Evolutionary conservation across 805 yeast species (phyloP), one percentile per base, ranked within the genome.

Genomic region (Nakazawaea ambrosiae): DNA sequence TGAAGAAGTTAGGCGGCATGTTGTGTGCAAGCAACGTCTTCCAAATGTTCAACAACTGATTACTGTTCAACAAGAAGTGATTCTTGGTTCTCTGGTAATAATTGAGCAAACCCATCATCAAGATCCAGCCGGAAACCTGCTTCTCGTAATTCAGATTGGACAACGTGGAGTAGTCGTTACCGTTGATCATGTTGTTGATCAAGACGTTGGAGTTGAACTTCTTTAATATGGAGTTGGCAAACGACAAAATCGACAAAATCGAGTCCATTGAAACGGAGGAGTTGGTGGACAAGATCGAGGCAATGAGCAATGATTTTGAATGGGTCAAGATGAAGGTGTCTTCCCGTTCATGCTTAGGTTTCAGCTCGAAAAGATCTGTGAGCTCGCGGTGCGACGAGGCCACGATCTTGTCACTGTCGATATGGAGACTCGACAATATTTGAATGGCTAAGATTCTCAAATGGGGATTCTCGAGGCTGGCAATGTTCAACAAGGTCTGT

Each of bases 1-100:
- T 46, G 24, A 63, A 64, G 35, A 63, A 53, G 23, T 58, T 54
- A 12, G 69, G 61, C 11, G 69, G 65, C 37, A 70, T 66, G 2
- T 73, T 61, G 32, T 73, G 73, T 1, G 75, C 68, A 27, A 78
- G 49, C 6, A 79, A 60, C 30, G 71, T 67, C 43, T 77, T 77
- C 89, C 89, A 83, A 40, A 81, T 61, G 8, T 65, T 54, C 32
- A 82, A 55, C 34, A 83, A 62, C 45, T 79, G 86, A 3, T 77
- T 67, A 11, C 70, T 58, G 45, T 79, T 80, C 39, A 75, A 62
- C 35, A 66, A 61, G 26, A 83, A 60, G 39, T 74, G 71, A 18
- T 64, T 58, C 12, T 68, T 67, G 26, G 81, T 82, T 0, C 53
- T 40, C 6, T 38, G 30, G 1, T 58, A 49, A 48, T 74, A 71